phyloP scores from a whole-genome alignment of 2,329 filamentous ascomycete species.

The Aspergillus sp. region DNA sequence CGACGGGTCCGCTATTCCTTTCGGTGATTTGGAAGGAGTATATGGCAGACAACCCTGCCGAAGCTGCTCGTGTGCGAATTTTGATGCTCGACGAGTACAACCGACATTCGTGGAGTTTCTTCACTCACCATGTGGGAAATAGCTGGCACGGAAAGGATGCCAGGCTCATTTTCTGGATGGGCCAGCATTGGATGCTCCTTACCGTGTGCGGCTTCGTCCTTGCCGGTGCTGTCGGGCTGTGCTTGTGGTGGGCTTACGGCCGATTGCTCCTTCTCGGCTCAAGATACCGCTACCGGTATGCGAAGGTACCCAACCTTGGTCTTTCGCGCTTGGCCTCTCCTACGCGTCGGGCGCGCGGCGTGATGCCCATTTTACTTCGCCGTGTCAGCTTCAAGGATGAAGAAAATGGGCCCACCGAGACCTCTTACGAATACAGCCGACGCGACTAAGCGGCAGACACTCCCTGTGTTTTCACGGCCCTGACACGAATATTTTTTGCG shows the following conservation, averaged over 20 bases:
- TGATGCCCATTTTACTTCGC: constrained; percentile 42
- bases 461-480: constrained; percentile 20
- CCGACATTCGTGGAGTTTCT: constrained; percentile 71
- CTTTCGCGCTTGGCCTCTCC: constrained; percentile 39
- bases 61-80: constrained; percentile 63
- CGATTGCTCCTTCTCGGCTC: constrained; percentile 49
- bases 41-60: constrained; percentile 52
- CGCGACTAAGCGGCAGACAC: constrained; percentile 32
- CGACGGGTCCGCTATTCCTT: constrained; percentile 75
- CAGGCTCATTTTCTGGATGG: constrained; percentile 68
- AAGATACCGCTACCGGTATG: constrained; percentile 46
- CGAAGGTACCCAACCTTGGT: constrained; percentile 34
- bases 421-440: constrained; percentile 44
- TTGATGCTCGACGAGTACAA: constrained; percentile 74
- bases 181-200: constrained; percentile 60
- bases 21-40: constrained; percentile 78
- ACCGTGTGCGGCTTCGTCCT: constrained; percentile 57
- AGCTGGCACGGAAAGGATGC: constrained; percentile 70
- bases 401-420: constrained; percentile 40
- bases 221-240: constrained; percentile 52
- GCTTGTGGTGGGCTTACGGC: constrained; percentile 57
- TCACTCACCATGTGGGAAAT: constrained; percentile 67
- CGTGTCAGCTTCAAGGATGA: constrained; percentile 47
- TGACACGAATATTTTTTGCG: constrained; percentile 34
- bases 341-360: constrained; percentile 37